phyloP scores from a whole-genome alignment of 345 rosid species.

The Capsella bursapastoris region DNA sequence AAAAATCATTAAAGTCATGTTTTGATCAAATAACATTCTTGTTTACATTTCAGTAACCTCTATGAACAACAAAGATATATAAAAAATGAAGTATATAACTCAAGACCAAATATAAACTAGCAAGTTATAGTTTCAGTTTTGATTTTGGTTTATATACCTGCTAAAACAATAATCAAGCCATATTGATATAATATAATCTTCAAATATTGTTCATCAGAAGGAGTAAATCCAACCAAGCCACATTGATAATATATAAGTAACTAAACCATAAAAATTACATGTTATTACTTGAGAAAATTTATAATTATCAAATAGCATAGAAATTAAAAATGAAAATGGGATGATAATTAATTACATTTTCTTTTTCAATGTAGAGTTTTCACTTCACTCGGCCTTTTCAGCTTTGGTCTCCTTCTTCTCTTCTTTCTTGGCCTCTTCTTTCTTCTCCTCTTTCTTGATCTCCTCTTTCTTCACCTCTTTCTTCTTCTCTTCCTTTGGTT shows the following conservation, averaged over 20 bases:
- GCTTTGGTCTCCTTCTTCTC: constrained; percentile 44
- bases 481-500: constrained; percentile 61
- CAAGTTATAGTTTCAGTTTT: not conserved
- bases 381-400: constrained; percentile 41
- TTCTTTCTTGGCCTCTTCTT: constrained; percentile 41
- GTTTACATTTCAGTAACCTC: not conserved
- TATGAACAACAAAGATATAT: not conserved
- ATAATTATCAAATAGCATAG: constrained; percentile 20
- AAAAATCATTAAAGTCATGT: not conserved
- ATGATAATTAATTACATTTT: constrained; percentile 28
- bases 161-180: not conserved
- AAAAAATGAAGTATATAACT: not conserved
- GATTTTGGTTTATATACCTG: not conserved
- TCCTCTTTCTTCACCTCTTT: constrained; percentile 47
- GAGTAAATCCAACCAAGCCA: constrained; percentile 2
- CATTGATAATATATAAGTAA: constrained; percentile 1
- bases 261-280: constrained; percentile 5
- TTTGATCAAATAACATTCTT: not conserved
- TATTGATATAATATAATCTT: not conserved
- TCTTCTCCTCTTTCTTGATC: constrained; percentile 38
- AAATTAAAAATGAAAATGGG: constrained; percentile 14
- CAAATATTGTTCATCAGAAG: constrained; percentile 3
- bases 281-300: constrained; percentile 16
- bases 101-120: not conserved
- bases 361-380: constrained; percentile 1